Base-by-base conservation (phyloP, 176 grass and related monocot species). In the Saccharum spontaneum region DNA sequence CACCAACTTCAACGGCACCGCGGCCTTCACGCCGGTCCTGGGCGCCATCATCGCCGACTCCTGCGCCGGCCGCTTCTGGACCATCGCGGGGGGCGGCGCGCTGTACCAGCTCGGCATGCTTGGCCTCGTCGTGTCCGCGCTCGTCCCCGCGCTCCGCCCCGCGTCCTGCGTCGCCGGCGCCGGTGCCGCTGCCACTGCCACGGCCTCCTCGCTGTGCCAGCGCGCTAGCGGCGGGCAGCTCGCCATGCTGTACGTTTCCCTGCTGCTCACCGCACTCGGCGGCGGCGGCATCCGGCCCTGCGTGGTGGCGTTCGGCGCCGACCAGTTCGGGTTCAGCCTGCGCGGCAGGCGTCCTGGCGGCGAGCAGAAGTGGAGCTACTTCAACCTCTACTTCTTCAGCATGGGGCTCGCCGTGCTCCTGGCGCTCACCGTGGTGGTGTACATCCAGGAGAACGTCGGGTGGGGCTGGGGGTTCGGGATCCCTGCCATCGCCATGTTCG, bases 31-130 rank as follows among this genome's bases (percentile, higher is more conserved):
- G 1, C 91, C 91, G 0, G 71, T 93, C 78, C 23, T 93, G 14
- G 91, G 91, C 31, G 91, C 88, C 50, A 60, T 98, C 72, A 74
- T 93, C 23, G 90, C 95, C 11, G 95, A 98, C 80, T 87, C 95
- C 76, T 95, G 84, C 71, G 82, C 92, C 24, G 95, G 95, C 61
- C 91, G 95, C 20, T 98, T 88, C 88, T 91, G 91, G 91, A 87
- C 93, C 34, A 94, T 94, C 62, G 73, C 69, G 7, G 86, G 54
- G 0, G 90, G 90, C 24, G 71, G 77, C 44, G 70, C 75, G 28
- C 66, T 92, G 36, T 92, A 86, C 74, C 82, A 75, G 34, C 8
- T 92, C 39, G 90, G 90, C 83, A 92, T 92, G 90, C 74, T 92
- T 20, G 81, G 79, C 37, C 83, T 92, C 79, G 84, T 87, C 76